Conservation (phyloP, 2,329 filamentous ascomycete species). For the Beauveria rudraprayagi region DNA sequence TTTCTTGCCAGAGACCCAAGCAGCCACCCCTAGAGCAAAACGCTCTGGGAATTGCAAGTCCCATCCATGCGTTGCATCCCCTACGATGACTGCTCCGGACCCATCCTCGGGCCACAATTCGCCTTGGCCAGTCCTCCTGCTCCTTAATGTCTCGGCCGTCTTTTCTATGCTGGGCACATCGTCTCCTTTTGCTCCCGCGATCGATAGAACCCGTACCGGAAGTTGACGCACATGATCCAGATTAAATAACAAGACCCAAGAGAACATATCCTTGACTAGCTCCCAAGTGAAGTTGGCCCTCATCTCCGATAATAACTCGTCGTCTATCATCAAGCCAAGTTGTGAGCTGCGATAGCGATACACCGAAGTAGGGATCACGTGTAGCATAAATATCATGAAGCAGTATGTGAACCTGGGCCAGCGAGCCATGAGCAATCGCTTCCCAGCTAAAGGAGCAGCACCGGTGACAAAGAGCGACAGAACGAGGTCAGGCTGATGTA, state of each 20-base stretch:
- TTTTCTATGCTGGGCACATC: slow-evolving; percentile 22
- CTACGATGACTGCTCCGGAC: slow-evolving; percentile 18
- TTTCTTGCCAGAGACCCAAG: slow-evolving; percentile 24
- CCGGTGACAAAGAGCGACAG: slow-evolving; percentile 28
- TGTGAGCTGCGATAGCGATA: neutral
- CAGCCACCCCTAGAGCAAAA: slow-evolving; percentile 28
- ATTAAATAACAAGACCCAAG: neutral
- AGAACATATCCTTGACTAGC: neutral
- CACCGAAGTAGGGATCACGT: neutral
- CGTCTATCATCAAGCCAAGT: neutral
- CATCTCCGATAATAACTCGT: neutral
- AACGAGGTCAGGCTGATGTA: slow-evolving; percentile 27
- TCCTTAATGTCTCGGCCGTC: slow-evolving; percentile 22
- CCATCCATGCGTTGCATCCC: slow-evolving; percentile 31
- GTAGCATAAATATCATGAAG: slow-evolving; percentile 16
- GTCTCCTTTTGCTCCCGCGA: slow-evolving; percentile 26
- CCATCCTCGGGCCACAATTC: neutral
- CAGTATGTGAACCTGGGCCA: slow-evolving; percentile 22
- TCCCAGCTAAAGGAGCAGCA: slow-evolving; percentile 21
- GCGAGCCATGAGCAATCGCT: slow-evolving; percentile 17
- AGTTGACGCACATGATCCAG: neutral
- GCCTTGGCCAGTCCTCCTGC: neutral
- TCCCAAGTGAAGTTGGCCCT: neutral
- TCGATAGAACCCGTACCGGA: slow-evolving; percentile 3
- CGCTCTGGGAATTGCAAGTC: slow-evolving; percentile 31